These are phyloP conservation scores for Hymenoscyphus albidus DNA, from an alignment of 2,329 filamentous ascomycete species.

Conservation along the genomic window DNA sequence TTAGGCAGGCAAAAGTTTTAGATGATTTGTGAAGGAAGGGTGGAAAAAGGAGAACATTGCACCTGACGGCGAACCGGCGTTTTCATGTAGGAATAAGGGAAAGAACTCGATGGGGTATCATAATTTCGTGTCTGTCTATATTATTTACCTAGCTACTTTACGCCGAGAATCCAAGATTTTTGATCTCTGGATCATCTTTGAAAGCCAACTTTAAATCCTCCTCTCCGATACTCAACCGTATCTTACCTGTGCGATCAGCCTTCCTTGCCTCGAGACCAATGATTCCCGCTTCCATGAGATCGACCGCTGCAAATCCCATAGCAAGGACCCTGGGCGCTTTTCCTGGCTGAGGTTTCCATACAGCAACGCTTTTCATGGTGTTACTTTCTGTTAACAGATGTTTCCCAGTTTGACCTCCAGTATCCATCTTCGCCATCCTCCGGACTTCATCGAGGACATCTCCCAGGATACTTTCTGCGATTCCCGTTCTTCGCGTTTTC, in stretches of 20 bases:
- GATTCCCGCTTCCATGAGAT: constrained; percentile 82
- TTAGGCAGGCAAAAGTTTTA: constrained; percentile 73
- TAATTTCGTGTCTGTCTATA: constrained; percentile 2
- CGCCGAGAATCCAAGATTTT: constrained; percentile 42
- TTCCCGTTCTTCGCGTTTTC: constrained; percentile 74
- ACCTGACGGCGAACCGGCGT: constrained; percentile 26
- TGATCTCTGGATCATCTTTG: constrained; percentile 82
- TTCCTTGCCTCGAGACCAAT: constrained; percentile 77
- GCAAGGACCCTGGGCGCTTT: constrained; percentile 48
- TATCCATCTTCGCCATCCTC: constrained; percentile 59
- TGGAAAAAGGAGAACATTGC: constrained; percentile 18
- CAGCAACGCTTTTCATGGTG: constrained; percentile 32
- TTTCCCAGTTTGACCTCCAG: constrained; percentile 56
- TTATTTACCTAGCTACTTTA: constrained; percentile 7
- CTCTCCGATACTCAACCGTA: constrained; percentile 80
- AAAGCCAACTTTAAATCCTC: constrained; percentile 89
- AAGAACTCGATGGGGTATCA: not conserved
- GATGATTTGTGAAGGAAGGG: constrained; percentile 18
- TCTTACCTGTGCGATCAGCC: constrained; percentile 81
- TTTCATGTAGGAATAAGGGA: constrained; percentile 9
- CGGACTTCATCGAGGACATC: constrained; percentile 86
- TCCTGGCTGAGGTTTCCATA: constrained; percentile 11
- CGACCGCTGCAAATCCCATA: constrained; percentile 70
- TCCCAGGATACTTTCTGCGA: constrained; percentile 82
- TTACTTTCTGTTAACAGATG: constrained; percentile 43